phyloP scores from a whole-genome alignment of 768 basidiomycete species.

The Mycena capillaripes region DNA sequence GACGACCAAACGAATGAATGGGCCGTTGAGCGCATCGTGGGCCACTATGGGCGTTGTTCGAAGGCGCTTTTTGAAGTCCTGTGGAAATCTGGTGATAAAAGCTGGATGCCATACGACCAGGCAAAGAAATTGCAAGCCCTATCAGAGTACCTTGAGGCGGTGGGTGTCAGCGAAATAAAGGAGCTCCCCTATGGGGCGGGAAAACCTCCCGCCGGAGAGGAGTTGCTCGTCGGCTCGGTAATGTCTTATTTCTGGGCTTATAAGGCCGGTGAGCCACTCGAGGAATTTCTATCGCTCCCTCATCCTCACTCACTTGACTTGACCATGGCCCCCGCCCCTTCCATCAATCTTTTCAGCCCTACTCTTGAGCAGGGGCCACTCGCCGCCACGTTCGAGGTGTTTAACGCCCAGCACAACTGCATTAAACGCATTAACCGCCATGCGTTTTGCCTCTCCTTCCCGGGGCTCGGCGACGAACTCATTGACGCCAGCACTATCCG shows the following conservation, averaged over 20 bases:
- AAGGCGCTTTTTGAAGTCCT: constrained; percentile 42
- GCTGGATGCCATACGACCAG: constrained; percentile 48
- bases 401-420: background rate
- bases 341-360: too few relatives aligned
- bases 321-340: too few relatives aligned
- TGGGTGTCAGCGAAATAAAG: constrained; percentile 38
- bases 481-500: background rate
- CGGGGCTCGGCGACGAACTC: background rate
- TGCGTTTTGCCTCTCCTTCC: background rate
- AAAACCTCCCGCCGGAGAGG: background rate
- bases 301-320: background rate
- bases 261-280: background rate
- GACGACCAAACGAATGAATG: constrained; percentile 31
- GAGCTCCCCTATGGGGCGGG: constrained; percentile 21
- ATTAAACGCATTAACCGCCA: background rate
- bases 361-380: background rate
- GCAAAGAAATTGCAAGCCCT: constrained; percentile 41
- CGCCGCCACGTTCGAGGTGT: too few relatives aligned
- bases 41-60: constrained; percentile 38
- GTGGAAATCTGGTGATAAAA: constrained; percentile 49
- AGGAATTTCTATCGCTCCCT: background rate
- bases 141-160: constrained; percentile 45
- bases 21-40: constrained; percentile 42
- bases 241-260: background rate
- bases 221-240: background rate